phyloP scores from a whole-genome alignment of 257 asterid genomes.

The Linderniella brevidens region DNA sequence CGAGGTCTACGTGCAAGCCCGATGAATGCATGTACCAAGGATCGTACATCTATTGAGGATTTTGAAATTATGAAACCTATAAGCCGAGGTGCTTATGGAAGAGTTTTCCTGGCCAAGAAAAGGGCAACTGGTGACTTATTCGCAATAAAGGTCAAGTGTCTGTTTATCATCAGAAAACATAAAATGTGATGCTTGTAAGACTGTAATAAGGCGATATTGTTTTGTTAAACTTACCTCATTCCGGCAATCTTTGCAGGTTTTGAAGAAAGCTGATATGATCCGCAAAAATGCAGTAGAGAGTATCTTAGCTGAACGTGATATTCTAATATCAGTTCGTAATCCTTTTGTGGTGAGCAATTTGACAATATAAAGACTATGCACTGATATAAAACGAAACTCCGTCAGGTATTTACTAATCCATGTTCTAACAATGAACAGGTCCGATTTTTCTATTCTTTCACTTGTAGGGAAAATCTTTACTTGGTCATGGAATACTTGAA shows the following conservation, averaged over 20 bases:
- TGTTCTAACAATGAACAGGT: constrained; percentile 69
- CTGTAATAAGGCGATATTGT: no score
- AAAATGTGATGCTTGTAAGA: no score
- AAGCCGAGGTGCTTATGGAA: constrained; percentile 98
- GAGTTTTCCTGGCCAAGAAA: constrained; percentile 86
- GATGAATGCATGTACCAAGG: constrained; percentile 61
- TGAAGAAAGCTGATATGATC: constrained; percentile 91
- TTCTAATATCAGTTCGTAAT: constrained; percentile 89
- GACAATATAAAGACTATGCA: constrained; percentile 5
- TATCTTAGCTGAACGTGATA: constrained; percentile 95
- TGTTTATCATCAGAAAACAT: no score
- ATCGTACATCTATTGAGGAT: constrained; percentile 91
- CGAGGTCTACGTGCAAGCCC: constrained; percentile 96
- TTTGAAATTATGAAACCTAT: constrained; percentile 97
- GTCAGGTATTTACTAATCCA: constrained; percentile 26
- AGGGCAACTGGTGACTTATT: constrained; percentile 95
- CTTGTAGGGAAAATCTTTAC: constrained; percentile 97
- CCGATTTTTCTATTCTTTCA: constrained; percentile 98
- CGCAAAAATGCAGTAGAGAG: constrained; percentile 93
- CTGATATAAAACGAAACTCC: constrained; percentile 10
- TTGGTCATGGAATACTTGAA: constrained; percentile 97
- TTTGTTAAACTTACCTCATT: no score
- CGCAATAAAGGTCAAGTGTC: constrained; percentile 68
- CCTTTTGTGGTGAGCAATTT: constrained; percentile 88
- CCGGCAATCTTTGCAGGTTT: constrained; percentile 35